Evolutionary conservation across 768 basidiomycete genomes (phyloP).

Genomic region (Crucibulum laeve): DNA sequence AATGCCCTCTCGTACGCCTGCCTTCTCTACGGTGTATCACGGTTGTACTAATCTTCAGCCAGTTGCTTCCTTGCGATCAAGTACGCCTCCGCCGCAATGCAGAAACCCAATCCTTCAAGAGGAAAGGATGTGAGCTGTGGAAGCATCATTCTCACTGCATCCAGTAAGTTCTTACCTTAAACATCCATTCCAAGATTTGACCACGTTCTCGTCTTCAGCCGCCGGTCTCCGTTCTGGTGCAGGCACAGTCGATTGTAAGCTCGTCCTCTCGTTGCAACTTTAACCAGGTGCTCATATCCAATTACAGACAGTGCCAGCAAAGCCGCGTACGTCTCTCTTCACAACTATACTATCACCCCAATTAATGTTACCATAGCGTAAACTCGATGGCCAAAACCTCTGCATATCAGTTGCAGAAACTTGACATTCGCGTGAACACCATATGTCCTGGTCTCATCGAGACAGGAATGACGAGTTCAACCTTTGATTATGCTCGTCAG

Average conservation of each 20-base stretch:
- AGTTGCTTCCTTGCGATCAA: conserved; percentile 92
- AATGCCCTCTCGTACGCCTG: conserved; percentile 55
- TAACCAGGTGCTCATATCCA: not conserved
- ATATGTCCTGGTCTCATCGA: conserved; percentile 93
- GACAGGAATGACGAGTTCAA: conserved; percentile 82
- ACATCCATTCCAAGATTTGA: not conserved
- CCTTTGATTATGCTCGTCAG: conserved; percentile 74
- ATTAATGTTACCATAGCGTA: conserved; percentile 44
- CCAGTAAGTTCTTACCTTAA: conserved; percentile 40
- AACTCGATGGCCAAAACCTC: conserved; percentile 85
- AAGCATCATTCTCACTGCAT: conserved; percentile 86
- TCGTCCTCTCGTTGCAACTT: not conserved
- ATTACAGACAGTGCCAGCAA: conserved; percentile 83
- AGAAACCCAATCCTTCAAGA: conserved; percentile 53
- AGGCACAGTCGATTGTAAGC: conserved; percentile 76
- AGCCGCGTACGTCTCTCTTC: conserved; percentile 63
- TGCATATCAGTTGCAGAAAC: conserved; percentile 74
- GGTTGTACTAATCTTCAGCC: not conserved
- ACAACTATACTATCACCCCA: not conserved
- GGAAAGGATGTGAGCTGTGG: conserved; percentile 72
- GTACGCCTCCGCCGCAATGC: conserved; percentile 81
- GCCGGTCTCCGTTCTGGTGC: conserved; percentile 83
- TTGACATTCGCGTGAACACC: conserved; percentile 83
- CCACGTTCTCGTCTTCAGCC: conserved; percentile 35
- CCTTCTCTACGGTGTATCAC: not conserved